Conservation (phyloP, 495 filamentous ascomycete genomes). For the Aspergillus carlsbadensis region DNA sequence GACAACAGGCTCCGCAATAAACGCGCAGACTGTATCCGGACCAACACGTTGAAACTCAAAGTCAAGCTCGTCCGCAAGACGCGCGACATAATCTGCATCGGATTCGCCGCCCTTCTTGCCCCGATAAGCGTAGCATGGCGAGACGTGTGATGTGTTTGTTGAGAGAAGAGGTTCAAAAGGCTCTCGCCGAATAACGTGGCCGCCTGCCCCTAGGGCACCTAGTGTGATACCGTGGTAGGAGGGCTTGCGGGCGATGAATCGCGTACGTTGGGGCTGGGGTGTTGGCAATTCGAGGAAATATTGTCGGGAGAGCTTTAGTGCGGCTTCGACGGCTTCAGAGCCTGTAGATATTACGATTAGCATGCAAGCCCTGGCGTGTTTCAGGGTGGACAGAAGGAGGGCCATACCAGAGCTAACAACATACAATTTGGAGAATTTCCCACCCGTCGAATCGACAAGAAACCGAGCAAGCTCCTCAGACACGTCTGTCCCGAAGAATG, state of each 20-base stretch:
- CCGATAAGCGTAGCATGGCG: conserved; percentile 68
- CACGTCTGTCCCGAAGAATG: conserved; percentile 48
- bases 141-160: conserved; percentile 60
- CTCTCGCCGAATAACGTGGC: conserved; percentile 60
- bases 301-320: conserved; percentile 63
- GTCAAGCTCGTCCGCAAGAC: conserved; percentile 68
- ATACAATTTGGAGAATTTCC: conserved; percentile 43
- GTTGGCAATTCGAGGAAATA: conserved; percentile 55
- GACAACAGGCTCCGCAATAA: conserved; percentile 72
- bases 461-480: conserved; percentile 45
- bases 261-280: conserved; percentile 46
- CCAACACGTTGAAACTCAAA: conserved; percentile 71
- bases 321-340: conserved; percentile 70
- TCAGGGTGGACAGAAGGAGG: not conserved
- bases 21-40: conserved; percentile 70
- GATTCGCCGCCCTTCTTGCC: conserved; percentile 49
- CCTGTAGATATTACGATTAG: conserved; percentile 34
- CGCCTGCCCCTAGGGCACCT: conserved; percentile 61
- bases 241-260: conserved; percentile 65
- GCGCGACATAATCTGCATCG: conserved; percentile 51
- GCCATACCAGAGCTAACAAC: conserved; percentile 58
- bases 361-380: no score
- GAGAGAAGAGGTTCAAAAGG: conserved; percentile 66
- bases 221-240: conserved; percentile 79
- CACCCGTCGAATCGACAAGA: conserved; percentile 47